A percentile compares a stretch with the other conserved stretches of the same genome.
phyloP scores from a whole-genome alignment of 2,329 filamentous ascomycete species.

The Dactylonectria estremocensis region DNA sequence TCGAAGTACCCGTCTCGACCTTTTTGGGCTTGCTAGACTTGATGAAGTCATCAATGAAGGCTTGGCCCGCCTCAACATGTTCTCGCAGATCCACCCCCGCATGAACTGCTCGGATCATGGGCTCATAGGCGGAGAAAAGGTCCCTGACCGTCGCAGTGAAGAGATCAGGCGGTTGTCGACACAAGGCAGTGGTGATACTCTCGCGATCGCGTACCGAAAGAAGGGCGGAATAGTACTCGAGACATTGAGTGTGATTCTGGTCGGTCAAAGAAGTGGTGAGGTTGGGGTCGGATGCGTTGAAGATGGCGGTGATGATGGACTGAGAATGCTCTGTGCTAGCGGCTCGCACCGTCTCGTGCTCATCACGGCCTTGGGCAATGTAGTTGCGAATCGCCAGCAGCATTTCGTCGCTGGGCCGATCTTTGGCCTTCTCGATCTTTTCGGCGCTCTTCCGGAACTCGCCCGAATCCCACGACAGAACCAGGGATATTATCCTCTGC shows the following conservation, averaged over 20 bases:
- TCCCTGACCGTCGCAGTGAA: constrained; percentile 80
- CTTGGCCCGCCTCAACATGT: constrained; percentile 76
- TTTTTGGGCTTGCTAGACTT: constrained; percentile 67
- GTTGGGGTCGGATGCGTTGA: constrained; percentile 66
- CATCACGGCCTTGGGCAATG: constrained; percentile 64
- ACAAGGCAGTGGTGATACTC: constrained; percentile 76
- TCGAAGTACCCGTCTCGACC: constrained; percentile 35
- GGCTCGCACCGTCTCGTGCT: constrained; percentile 73
- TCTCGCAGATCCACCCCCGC: constrained; percentile 79
- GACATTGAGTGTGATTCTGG: constrained; percentile 73
- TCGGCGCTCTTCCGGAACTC: constrained; percentile 78
- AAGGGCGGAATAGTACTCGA: constrained; percentile 80
- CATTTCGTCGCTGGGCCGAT: constrained; percentile 71
- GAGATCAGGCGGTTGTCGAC: constrained; percentile 78
- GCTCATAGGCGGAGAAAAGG: constrained; percentile 77
- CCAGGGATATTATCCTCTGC: constrained; percentile 82
- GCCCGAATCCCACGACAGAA: constrained; percentile 79
- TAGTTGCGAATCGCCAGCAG: constrained; percentile 74
- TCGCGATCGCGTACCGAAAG: constrained; percentile 82
- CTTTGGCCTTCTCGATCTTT: constrained; percentile 75
- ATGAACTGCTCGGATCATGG: constrained; percentile 81
- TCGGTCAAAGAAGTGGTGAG: constrained; percentile 66
- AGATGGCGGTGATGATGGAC: constrained; percentile 79
- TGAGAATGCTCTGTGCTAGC: constrained; percentile 65
- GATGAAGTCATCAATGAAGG: constrained; percentile 81